Percentiles rank a stretch among this genome's conserved stretches.
Evolutionary conservation across 768 basidiomycete species (phyloP).

Genomic region (Dacryopinax spathularia): DNA sequence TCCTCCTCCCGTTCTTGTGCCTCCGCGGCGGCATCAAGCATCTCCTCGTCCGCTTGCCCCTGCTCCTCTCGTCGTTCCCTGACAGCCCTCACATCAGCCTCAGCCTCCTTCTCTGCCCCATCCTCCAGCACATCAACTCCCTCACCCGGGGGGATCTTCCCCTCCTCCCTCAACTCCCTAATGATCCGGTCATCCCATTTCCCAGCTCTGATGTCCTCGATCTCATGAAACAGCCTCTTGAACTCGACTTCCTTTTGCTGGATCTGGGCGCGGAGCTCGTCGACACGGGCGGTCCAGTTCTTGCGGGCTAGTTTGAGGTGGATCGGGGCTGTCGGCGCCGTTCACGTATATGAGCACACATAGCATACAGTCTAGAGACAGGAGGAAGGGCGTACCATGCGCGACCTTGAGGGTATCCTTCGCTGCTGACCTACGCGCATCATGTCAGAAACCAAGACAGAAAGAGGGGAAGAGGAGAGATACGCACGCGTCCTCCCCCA

Average conservation of each 20-base stretch:
- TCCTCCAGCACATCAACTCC: background rate
- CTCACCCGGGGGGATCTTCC: background rate
- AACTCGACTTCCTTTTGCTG: constrained; percentile 60
- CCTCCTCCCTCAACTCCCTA: constrained; percentile 18
- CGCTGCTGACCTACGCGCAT: background rate
- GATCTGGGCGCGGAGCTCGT: constrained; percentile 60
- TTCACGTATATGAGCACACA: constrained; percentile 4
- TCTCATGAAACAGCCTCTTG: constrained; percentile 56
- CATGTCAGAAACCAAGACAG: background rate
- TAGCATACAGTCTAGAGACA: background rate
- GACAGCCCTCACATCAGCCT: background rate
- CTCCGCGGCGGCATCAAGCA: background rate
- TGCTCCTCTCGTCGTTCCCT: background rate
- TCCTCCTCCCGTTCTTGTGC: constrained; percentile 6
- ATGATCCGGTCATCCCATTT: constrained; percentile 43
- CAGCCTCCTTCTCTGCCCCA: background rate
- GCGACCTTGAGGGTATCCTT: background rate
- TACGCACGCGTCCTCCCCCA: constrained; percentile 37
- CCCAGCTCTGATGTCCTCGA: constrained; percentile 60
- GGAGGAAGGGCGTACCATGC: background rate
- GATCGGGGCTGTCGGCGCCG: constrained; percentile 35
- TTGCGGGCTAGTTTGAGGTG: constrained; percentile 62
- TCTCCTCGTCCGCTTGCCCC: background rate
- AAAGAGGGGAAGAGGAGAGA: background rate
- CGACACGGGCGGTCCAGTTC: constrained; percentile 52